These are phyloP conservation scores for Penicillium sp. DNA, from an alignment of 2,329 filamentous ascomycete genomes.

Conservation along the genomic window DNA sequence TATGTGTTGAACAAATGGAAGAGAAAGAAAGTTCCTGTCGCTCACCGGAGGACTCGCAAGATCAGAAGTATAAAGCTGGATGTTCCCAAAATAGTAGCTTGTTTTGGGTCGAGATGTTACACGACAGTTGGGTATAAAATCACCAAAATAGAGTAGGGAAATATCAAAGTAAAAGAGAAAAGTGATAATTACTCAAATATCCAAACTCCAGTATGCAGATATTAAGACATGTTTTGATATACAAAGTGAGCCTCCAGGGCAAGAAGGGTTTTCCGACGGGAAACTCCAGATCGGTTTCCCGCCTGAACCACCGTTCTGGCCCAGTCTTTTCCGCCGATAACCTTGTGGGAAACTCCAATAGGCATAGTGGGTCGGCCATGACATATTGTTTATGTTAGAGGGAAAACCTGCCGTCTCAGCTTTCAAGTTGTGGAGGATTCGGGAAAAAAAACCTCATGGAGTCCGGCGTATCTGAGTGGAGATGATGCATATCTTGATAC, in stretches of 20 bases:
- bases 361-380: slow-evolving; percentile 19
- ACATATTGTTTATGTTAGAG: slow-evolving; percentile 18
- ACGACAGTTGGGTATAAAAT: slow-evolving; percentile 11
- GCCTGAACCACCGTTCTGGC: slow-evolving; percentile 28
- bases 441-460: slow-evolving; percentile 21
- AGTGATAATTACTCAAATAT: slow-evolving; percentile 14
- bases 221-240: slow-evolving; percentile 34
- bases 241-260: slow-evolving; percentile 24
- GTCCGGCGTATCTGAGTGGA: slow-evolving; percentile 20
- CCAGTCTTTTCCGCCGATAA: slow-evolving; percentile 33
- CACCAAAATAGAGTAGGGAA: slow-evolving; percentile 7
- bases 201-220: slow-evolving; percentile 26
- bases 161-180: neutral
- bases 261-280: slow-evolving; percentile 34
- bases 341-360: slow-evolving; percentile 27
- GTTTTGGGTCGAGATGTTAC: slow-evolving; percentile 11
- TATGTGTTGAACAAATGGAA: slow-evolving; percentile 17
- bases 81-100: slow-evolving; percentile 13
- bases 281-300: slow-evolving; percentile 34
- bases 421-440: slow-evolving; percentile 16
- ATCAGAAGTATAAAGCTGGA: slow-evolving; percentile 11
- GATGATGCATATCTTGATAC: slow-evolving; percentile 22
- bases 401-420: slow-evolving; percentile 26
- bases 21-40: neutral
- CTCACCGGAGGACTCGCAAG: slow-evolving; percentile 4